phyloP scores from a whole-genome alignment of 2,329 filamentous ascomycete genomes.

The Decorospora gaudefroyi region DNA sequence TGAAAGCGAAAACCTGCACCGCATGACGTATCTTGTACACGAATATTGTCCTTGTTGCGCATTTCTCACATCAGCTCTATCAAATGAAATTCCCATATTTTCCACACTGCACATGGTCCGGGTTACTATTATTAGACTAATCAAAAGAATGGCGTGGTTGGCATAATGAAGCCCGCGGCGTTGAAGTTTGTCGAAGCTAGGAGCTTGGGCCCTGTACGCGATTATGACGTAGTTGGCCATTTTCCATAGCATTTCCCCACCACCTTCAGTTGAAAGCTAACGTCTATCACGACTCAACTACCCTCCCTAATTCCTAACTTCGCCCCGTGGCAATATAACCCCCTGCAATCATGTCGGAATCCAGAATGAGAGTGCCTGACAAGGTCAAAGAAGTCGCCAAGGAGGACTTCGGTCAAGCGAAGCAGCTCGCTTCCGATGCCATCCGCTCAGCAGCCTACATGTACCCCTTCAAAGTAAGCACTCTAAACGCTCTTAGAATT shows the following conservation, averaged over 20 bases:
- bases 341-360: slow-evolving; percentile 20
- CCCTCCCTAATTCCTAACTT: slow-evolving; percentile 8
- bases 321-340: slow-evolving; percentile 9
- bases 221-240: slow-evolving; percentile 18
- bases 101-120: background rate
- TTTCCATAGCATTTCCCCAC: slow-evolving; percentile 12
- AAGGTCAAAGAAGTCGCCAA: slow-evolving; percentile 62
- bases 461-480: slow-evolving; percentile 74
- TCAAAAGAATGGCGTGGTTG: background rate
- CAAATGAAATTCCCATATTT: too few species aligned
- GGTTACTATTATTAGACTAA: slow-evolving; percentile 3
- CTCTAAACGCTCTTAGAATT: background rate
- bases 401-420: slow-evolving; percentile 73
- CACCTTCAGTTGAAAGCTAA: slow-evolving; percentile 5
- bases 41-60: too few species aligned
- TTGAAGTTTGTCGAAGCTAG: background rate
- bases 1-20: background rate
- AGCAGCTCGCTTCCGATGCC: slow-evolving; percentile 67
- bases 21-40: slow-evolving; percentile 9
- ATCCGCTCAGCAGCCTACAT: slow-evolving; percentile 77
- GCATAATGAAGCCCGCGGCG: background rate
- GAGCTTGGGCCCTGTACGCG: slow-evolving; percentile 11
- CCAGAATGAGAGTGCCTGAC: slow-evolving; percentile 48
- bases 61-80: slow-evolving; percentile 1
- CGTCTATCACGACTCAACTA: slow-evolving; percentile 14